A percentile compares a stretch with the other conserved stretches of the same genome.
These are phyloP conservation scores for Antarctomyces pellizariae DNA, from an alignment of 495 filamentous ascomycete genomes.

Conservation along the genomic window DNA sequence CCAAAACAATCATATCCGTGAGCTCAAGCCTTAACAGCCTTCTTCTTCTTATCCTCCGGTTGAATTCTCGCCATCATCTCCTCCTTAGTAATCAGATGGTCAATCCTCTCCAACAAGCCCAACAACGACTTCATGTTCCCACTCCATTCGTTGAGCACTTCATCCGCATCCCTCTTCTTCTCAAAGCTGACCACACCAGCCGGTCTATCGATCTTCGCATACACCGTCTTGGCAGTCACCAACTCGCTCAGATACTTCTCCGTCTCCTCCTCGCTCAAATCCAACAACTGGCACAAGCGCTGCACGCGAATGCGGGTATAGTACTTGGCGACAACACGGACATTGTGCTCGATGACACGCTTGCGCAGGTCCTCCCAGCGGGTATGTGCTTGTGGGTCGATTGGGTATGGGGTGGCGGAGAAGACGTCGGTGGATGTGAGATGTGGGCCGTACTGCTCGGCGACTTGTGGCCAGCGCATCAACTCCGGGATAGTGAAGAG, in stretches of 20 bases:
- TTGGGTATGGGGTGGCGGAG: constrained; percentile 31
- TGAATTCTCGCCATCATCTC: constrained; percentile 99
- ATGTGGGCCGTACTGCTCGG: constrained; percentile 65
- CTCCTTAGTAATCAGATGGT: constrained; percentile 98
- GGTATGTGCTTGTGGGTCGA: constrained; percentile 53
- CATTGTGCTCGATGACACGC: constrained; percentile 97
- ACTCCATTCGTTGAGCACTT: constrained; percentile 96
- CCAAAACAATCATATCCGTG: too few species aligned
- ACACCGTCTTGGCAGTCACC: constrained; percentile 89
- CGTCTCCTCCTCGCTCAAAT: constrained; percentile 83
- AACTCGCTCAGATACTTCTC: constrained; percentile 93
- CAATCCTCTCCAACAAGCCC: constrained; percentile 77
- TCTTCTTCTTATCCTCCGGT: constrained; percentile 28
- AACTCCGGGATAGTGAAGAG: constrained; percentile 88
- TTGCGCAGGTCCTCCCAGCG: constrained; percentile 89
- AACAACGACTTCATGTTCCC: constrained; percentile 95
- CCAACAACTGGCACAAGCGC: constrained; percentile 69
- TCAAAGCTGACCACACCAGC: constrained; percentile 81
- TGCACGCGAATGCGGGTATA: constrained; percentile 90
- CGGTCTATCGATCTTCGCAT: constrained; percentile 90
- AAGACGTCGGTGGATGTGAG: constrained; percentile 87
- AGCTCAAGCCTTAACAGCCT: too few species aligned
- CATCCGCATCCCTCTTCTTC: constrained; percentile 84
- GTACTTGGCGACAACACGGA: constrained; percentile 91
- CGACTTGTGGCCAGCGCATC: constrained; percentile 92